Evolutionary conservation across 441 rosid genomes (phyloP).

Genomic region (Syzygium malaccense): DNA sequence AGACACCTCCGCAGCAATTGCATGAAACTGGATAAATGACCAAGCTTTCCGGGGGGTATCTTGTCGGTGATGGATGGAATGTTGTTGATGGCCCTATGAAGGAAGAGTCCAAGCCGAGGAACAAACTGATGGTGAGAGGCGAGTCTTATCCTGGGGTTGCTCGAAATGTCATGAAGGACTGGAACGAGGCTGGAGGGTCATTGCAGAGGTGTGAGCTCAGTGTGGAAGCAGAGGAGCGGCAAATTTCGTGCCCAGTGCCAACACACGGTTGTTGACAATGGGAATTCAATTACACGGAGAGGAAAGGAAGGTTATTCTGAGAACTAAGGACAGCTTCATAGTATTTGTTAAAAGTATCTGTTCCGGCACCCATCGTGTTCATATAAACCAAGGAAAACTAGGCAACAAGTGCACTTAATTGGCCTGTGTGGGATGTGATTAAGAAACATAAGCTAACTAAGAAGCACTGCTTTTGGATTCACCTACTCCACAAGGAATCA

Average conservation of each 20-base stretch:
- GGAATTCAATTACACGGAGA: not conserved
- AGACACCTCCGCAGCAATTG: not conserved
- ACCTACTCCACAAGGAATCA: not conserved
- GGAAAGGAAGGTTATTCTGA: not conserved
- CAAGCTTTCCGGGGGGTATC: not conserved
- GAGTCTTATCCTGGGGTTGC: not conserved
- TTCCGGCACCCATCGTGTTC: not conserved
- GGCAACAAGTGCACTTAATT: not conserved
- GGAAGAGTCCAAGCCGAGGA: not conserved
- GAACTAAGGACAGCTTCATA: not conserved
- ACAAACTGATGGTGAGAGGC: not conserved
- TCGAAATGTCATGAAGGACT: not conserved
- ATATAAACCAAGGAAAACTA: not conserved
- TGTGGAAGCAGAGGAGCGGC: not conserved
- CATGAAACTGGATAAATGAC: not conserved
- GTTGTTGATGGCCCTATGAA: not conserved
- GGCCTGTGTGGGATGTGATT: not conserved
- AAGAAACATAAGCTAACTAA: not conserved
- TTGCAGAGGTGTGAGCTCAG: not conserved
- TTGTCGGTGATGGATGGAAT: not conserved
- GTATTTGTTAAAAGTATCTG: not conserved
- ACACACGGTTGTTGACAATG: not conserved
- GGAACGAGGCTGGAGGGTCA: not conserved
- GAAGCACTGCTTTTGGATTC: not conserved
- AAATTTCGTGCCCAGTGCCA: not conserved